phyloP scores from a whole-genome alignment of 2,329 filamentous ascomycete species.

The Epichloe coenophiala region DNA sequence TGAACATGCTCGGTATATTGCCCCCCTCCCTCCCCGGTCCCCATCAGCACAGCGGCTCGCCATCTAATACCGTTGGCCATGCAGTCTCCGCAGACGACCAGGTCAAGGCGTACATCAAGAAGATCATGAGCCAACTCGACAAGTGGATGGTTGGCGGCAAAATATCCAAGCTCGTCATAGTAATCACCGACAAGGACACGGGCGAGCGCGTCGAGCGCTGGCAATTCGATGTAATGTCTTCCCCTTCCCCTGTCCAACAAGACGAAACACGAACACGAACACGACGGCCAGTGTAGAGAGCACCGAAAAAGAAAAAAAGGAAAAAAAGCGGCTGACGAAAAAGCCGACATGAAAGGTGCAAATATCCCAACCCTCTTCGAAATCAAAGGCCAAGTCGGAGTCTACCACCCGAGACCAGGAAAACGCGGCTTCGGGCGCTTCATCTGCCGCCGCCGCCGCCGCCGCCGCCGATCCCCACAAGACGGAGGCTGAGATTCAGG shows the following conservation, averaged over 20 bases:
- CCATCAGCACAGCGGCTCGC: background rate
- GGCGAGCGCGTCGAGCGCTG: conserved; percentile 92
- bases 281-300: background rate
- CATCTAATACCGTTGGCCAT: conserved; percentile 3
- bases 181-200: conserved; percentile 93
- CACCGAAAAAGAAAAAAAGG: too few relatives aligned
- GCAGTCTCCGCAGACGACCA: conserved; percentile 88
- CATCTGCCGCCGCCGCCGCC: conserved; percentile 12
- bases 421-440: conserved; percentile 35
- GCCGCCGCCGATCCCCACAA: conserved; percentile 44
- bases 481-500: conserved; percentile 84
- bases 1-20: conserved; percentile 73
- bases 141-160: conserved; percentile 97
- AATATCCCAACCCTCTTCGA: conserved; percentile 14
- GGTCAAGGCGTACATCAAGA: conserved; percentile 98
- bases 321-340: conserved; percentile 5
- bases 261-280: too few relatives aligned
- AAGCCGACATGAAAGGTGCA: conserved; percentile 9
- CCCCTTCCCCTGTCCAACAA: background rate
- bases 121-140: conserved; percentile 96
- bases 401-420: conserved; percentile 50
- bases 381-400: conserved; percentile 28
- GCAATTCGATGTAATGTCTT: conserved; percentile 73
- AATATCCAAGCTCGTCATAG: conserved; percentile 92
- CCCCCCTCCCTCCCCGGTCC: too few relatives aligned